Evolutionary conservation across 2,329 filamentous ascomycete genomes (phyloP), one percentile per base, ranked within the genome.

Genomic region (Stachybotrys elegans): DNA sequence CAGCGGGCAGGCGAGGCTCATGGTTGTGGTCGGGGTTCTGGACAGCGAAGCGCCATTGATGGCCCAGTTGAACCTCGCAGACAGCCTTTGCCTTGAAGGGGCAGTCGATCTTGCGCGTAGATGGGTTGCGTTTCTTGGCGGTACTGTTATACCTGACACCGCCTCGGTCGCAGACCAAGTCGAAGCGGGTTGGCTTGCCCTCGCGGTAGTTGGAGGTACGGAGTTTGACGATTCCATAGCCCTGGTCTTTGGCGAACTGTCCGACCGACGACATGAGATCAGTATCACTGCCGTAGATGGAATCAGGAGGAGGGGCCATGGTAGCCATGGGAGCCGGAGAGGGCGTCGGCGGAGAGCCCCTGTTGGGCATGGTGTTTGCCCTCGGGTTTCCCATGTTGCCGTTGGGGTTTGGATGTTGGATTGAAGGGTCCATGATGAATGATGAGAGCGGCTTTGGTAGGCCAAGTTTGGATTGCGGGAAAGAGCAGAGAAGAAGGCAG

Each of bases 131-230:
- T 66, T 81, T 82, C 69, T 81, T 81, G 7, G 78, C 78, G 2
- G 78, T 82, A 61, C 78, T 81, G 65, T 69, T 79, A 63, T 82
- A 82, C 62, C 81, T 82, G 57, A 82, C 78, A 48, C 78, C 78
- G 43, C 78, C 78, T 32, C 78, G 76, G 51, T 82, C 78, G 61
- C 78, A 82, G 25, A 82, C 78, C 11, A 82, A 67, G 50, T 82
- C 78, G 61, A 81, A 82, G 14, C 78, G 73, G 17, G 78, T 81
- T 1, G 78, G 77, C 53, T 81, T 81, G 47, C 76, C 74, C 43
- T 82, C 78, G 36, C 78, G 77, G 52, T 82, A 82, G 61, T 82
- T 82, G 54, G 77, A 81, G 5, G 78, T 77, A 27, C 78, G 73
- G 11, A 82, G 67, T 65, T 82, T 82, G 51, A 82, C 78, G 13